phyloP scores from a whole-genome alignment of 2,329 filamentous ascomycete genomes.

The Hymenoscyphus albidus region DNA sequence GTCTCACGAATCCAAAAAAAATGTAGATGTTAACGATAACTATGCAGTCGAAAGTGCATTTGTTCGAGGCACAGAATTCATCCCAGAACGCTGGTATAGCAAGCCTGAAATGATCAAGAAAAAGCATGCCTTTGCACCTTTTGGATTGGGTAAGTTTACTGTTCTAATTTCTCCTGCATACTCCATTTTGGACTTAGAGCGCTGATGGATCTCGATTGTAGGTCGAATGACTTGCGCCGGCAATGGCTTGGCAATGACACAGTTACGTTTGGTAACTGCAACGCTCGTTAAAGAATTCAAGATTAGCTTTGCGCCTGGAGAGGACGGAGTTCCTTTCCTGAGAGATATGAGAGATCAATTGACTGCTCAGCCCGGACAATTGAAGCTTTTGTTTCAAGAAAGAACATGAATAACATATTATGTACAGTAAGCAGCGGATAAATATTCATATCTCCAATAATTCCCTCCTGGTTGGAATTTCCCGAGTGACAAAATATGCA shows the following conservation, averaged over 20 bases:
- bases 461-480: too few relatives aligned
- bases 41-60: not conserved
- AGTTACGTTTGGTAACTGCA: constrained; percentile 7
- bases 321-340: constrained; percentile 2
- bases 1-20: not conserved
- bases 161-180: not conserved
- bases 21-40: not conserved
- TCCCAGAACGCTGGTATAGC: constrained; percentile 11
- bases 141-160: not conserved
- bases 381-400: not conserved
- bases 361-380: constrained; percentile 4
- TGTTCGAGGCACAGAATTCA: constrained; percentile 4
- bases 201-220: not conserved
- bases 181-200: not conserved
- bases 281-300: constrained; percentile 4
- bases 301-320: constrained; percentile 10
- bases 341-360: constrained; percentile 11
- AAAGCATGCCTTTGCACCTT: constrained; percentile 3
- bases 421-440: not conserved
- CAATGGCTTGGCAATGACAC: constrained; percentile 5
- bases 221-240: constrained; percentile 10
- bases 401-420: not conserved
- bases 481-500: too few relatives aligned
- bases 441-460: too few relatives aligned
- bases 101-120: constrained; percentile 4